phyloP scores from a whole-genome alignment of 2,329 filamentous ascomycete species.

The Trichoderma koningiopsis region DNA sequence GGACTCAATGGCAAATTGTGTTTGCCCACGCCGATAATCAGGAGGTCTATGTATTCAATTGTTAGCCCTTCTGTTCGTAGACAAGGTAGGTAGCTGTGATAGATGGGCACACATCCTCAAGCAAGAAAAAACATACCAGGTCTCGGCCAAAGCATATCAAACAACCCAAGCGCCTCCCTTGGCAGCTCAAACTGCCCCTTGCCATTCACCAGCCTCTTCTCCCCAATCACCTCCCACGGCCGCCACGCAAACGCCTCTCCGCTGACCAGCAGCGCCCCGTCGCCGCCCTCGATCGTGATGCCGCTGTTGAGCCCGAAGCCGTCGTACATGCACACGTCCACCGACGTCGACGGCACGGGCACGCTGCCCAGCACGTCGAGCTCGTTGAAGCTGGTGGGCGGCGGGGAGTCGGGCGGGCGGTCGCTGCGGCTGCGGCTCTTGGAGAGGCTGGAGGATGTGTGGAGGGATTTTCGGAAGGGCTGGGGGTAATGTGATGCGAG shows the following conservation, averaged over 20 bases:
- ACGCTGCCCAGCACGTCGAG: constrained; percentile 79
- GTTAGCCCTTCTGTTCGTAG: background rate
- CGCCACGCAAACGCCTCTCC: constrained; percentile 89
- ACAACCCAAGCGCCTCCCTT: constrained; percentile 69
- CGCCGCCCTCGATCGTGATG: constrained; percentile 66
- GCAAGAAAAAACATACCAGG: constrained; percentile 64
- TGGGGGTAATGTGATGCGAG: background rate
- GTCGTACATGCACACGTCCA: constrained; percentile 79
- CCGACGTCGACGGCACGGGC: constrained; percentile 75
- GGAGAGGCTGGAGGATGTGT: constrained; percentile 26
- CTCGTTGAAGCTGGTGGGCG: constrained; percentile 65
- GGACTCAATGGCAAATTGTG: constrained; percentile 76
- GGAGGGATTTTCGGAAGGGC: constrained; percentile 16
- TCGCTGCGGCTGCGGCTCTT: constrained; percentile 29
- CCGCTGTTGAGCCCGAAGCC: constrained; percentile 89
- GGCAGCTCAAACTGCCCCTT: constrained; percentile 82
- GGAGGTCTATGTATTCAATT: constrained; percentile 61
- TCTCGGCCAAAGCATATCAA: constrained; percentile 82
- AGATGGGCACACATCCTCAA: background rate
- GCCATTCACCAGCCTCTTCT: constrained; percentile 63
- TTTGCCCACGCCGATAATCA: constrained; percentile 85
- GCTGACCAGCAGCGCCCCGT: constrained; percentile 76
- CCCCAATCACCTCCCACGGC: constrained; percentile 67
- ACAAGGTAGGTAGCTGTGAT: background rate
- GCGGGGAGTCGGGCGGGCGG: constrained; percentile 37